These are phyloP conservation scores for Arthonia radiata DNA, from an alignment of 495 filamentous ascomycete genomes.

Conservation along the genomic window DNA sequence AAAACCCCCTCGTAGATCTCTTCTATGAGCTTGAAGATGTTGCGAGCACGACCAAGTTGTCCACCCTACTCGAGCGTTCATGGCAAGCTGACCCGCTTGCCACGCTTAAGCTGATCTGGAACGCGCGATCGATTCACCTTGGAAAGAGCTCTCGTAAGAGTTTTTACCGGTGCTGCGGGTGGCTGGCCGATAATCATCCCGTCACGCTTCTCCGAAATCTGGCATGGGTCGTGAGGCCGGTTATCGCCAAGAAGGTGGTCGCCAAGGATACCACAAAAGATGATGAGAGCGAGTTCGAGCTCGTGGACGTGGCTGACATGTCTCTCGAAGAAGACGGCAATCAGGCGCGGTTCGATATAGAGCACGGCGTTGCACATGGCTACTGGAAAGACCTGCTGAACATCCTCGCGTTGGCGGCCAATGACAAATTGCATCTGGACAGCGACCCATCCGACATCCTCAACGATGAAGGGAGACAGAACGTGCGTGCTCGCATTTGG, in stretches of 20 bases:
- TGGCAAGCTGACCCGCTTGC: constrained; percentile 16
- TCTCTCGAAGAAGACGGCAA: constrained; percentile 5
- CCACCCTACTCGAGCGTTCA: constrained; percentile 14
- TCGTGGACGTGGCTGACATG: constrained; percentile 6
- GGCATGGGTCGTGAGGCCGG: constrained; percentile 19
- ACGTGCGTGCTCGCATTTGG: constrained; percentile 5
- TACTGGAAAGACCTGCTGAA: constrained; percentile 28
- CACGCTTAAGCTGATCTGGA: constrained; percentile 26
- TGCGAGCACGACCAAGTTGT: constrained; percentile 9
- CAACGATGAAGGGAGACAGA: constrained; percentile 8
- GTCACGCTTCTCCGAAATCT: constrained; percentile 18
- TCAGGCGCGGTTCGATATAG: constrained; percentile 13
- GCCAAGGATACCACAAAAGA: constrained; percentile 7
- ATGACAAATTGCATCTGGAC: constrained; percentile 12
- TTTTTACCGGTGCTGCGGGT: constrained; percentile 22
- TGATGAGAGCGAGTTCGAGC: constrained; percentile 8
- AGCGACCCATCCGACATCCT: constrained; percentile 12
- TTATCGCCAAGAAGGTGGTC: constrained; percentile 19
- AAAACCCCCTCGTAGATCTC: constrained; percentile 16
- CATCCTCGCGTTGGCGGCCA: constrained; percentile 17
- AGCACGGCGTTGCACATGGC: constrained; percentile 19
- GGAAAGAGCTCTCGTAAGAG: constrained; percentile 16
- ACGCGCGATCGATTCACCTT: constrained; percentile 23
- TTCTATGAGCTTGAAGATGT: constrained; percentile 18
- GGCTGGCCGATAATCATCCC: constrained; percentile 20